A percentile compares a stretch with the other conserved stretches of the same genome.
phyloP scores from a whole-genome alignment of 441 rosid genomes.

The Corymbia citriodora region DNA sequence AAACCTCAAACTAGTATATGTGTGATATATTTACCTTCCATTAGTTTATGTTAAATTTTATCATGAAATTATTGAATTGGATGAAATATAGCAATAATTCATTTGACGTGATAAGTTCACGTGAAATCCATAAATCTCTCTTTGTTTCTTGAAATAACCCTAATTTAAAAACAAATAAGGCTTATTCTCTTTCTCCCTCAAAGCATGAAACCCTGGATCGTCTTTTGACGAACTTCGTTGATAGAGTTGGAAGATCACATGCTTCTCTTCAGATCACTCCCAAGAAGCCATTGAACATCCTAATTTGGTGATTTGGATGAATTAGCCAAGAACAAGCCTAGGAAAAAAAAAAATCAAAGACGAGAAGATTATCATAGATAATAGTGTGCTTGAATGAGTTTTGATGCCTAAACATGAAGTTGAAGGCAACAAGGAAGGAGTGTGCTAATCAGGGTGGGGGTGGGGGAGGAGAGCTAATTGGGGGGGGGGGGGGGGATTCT shows the following conservation, averaged over 20 bases:
- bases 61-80: rapidly evolving
- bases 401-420: too few species aligned
- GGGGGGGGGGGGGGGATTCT: too few species aligned
- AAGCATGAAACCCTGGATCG: neutral
- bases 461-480: too few species aligned
- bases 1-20: too few species aligned
- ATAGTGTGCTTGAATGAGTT: too few species aligned
- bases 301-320: neutral
- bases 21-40: rapidly evolving
- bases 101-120: neutral
- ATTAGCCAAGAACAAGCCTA: too few species aligned
- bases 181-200: neutral
- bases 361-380: too few species aligned
- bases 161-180: neutral
- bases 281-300: neutral
- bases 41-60: too few species aligned
- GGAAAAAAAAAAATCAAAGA: too few species aligned
- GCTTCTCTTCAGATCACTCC: neutral
- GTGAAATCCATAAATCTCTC: neutral
- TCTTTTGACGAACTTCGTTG: rapidly evolving
- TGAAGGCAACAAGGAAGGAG: too few species aligned
- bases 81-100: rapidly evolving
- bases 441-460: too few species aligned
- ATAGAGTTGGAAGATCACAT: neutral
- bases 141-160: too few species aligned